These are phyloP conservation scores for Medicago truncatula DNA, from an alignment of 306 rosid genomes.

Conservation along the genomic window MtrunA17r5.0-ANR NC_053042.1:35403501-35404000, in stretches of 20 bases:
- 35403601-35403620: conserved; percentile 47
- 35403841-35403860: conserved; percentile 81
- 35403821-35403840: conserved; percentile 73
- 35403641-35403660: conserved; percentile 56
- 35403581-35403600: conserved; percentile 57
- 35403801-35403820: conserved; percentile 80
- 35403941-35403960: conserved; percentile 74
- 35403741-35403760: conserved; percentile 76
- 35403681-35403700: conserved; percentile 59
- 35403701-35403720: not conserved
- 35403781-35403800: conserved; percentile 93
- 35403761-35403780: conserved; percentile 60
- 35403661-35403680: conserved; percentile 48
- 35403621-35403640: conserved; percentile 44
- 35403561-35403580: conserved; percentile 55
- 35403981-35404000: conserved; percentile 45
- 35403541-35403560: conserved; percentile 57
- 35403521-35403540: conserved; percentile 42
- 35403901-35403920: conserved; percentile 82
- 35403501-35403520: conserved; percentile 71
- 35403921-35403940: conserved; percentile 80
- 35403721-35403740: conserved; percentile 54
- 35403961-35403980: conserved; percentile 51
- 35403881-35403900: conserved; percentile 61
- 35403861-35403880: conserved; percentile 74